Evolutionary conservation across 495 filamentous ascomycete genomes (phyloP).

Genomic region (Terfezia claveryi): DNA sequence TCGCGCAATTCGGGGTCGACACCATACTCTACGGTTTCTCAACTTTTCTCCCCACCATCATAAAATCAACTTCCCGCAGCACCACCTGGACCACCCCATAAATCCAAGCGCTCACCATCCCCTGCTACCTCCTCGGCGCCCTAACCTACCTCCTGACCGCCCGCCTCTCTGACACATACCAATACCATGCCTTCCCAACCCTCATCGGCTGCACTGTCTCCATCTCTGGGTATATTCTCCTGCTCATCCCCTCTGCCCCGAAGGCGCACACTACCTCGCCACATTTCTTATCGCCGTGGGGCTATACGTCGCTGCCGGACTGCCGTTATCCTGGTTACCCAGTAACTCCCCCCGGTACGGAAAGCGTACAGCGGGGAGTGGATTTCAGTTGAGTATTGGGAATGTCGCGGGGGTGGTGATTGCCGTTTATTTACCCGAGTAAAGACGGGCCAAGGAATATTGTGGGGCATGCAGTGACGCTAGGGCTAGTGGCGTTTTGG

Average conservation of each 20-base stretch:
- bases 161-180: conserved; percentile 30
- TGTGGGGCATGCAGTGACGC: conserved; percentile 23
- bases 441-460: no score
- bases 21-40: conserved; percentile 59
- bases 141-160: conserved; percentile 39
- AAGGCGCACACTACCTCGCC: conserved; percentile 49
- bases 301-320: conserved; percentile 44
- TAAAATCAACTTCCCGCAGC: conserved; percentile 41
- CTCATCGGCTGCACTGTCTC: no score
- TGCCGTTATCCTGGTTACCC: conserved; percentile 46
- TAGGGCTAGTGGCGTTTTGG: conserved; percentile 21
- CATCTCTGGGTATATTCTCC: conserved; percentile 46
- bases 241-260: conserved; percentile 31
- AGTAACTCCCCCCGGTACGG: conserved; percentile 41
- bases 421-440: no score
- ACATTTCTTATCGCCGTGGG: conserved; percentile 50
- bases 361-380: conserved; percentile 47
- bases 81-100: conserved; percentile 36
- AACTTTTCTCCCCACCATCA: conserved; percentile 61
- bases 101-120: conserved; percentile 56
- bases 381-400: conserved; percentile 46
- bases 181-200: no score
- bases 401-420: conserved; percentile 49
- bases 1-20: conserved; percentile 44
- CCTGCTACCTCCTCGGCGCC: conserved; percentile 44